phyloP scores from a whole-genome alignment of 2,329 filamentous ascomycete genomes.

The Colletotrichum gigasporum region DNA sequence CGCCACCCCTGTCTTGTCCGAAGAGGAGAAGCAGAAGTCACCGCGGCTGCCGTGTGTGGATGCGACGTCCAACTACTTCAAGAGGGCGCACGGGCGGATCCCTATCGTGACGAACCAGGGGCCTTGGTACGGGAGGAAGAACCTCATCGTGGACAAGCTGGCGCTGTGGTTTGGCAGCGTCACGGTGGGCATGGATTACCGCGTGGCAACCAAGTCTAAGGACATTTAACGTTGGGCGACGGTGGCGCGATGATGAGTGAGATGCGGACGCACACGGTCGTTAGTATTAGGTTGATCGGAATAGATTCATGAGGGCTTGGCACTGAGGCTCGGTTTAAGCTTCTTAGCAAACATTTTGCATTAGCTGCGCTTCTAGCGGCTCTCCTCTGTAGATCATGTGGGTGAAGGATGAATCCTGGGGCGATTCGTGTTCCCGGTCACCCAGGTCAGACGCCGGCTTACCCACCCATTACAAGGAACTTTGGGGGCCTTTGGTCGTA shows the following conservation, averaged over 20 bases:
- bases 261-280: background rate
- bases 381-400: background rate
- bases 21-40: slow-evolving; percentile 17
- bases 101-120: slow-evolving; percentile 46
- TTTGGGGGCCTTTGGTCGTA: no score
- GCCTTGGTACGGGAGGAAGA: slow-evolving; percentile 47
- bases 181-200: slow-evolving; percentile 43
- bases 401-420: no score
- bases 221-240: slow-evolving; percentile 33
- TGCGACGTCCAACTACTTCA: slow-evolving; percentile 44
- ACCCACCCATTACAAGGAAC: no score
- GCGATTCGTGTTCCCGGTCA: no score
- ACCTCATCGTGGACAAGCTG: slow-evolving; percentile 41
- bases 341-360: background rate
- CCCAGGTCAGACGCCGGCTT: no score
- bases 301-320: background rate
- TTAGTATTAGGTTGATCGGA: background rate
- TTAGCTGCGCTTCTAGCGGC: no score
- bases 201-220: slow-evolving; percentile 35
- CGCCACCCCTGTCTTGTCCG: slow-evolving; percentile 15
- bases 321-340: background rate
- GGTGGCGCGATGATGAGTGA: slow-evolving; percentile 15
- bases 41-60: slow-evolving; percentile 38
- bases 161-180: slow-evolving; percentile 42
- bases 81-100: slow-evolving; percentile 45